Conservation (phyloP, 768 basidiomycete species). For the Leccinum arenicola region DNA sequence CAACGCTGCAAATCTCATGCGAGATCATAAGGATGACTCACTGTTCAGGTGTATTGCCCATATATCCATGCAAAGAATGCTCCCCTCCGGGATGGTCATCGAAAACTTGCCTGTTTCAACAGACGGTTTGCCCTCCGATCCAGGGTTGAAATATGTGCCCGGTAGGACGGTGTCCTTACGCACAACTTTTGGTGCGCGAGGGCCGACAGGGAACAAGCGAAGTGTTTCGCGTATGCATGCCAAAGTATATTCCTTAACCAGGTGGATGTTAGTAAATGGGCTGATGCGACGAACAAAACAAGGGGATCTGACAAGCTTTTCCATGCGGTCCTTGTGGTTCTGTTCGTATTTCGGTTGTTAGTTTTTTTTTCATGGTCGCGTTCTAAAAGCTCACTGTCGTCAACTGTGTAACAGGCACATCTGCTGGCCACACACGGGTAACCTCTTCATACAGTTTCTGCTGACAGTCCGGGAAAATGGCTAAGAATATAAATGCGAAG, state of each 20-base stretch:
- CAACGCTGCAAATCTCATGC: not conserved
- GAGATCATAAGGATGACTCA: constrained; percentile 22
- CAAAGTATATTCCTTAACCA: constrained; percentile 38
- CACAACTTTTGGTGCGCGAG: constrained; percentile 37
- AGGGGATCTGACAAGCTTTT: constrained; percentile 32
- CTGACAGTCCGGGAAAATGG: constrained; percentile 50
- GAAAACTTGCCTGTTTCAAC: constrained; percentile 29
- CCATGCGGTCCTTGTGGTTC: constrained; percentile 40
- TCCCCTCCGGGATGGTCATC: constrained; percentile 39
- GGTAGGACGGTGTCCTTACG: constrained; percentile 35
- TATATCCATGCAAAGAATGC: constrained; percentile 39
- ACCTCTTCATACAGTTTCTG: constrained; percentile 44
- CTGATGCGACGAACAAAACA: not conserved
- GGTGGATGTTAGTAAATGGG: not conserved
- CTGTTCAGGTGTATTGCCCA: constrained; percentile 45
- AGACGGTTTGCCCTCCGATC: constrained; percentile 6
- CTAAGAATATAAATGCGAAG: constrained; percentile 43
- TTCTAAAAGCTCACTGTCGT: constrained; percentile 26
- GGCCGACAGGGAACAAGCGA: constrained; percentile 39
- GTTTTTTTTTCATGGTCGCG: too few relatives aligned
- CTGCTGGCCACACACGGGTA: constrained; percentile 38
- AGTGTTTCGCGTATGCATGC: constrained; percentile 47
- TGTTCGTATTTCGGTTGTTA: constrained; percentile 10
- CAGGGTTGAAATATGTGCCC: constrained; percentile 33
- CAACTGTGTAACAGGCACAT: constrained; percentile 23